Conservation (phyloP, 108 stramenopile genomes). For the Craspedostauros australis region DNA sequence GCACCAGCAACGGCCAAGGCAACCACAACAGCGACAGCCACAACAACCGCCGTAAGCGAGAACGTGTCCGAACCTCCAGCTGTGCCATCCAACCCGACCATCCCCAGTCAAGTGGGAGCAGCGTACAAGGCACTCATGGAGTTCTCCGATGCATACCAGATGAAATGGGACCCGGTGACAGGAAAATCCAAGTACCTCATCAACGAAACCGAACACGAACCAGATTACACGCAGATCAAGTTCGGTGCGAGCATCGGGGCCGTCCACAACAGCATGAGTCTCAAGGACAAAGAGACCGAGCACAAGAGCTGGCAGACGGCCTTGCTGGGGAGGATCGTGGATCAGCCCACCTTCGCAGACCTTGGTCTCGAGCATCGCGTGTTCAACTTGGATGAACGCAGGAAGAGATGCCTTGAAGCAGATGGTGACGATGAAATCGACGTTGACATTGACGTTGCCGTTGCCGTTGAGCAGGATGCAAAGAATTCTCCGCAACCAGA, state of each 20-base stretch:
- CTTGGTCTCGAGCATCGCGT: slow-evolving; percentile 47
- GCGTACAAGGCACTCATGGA: slow-evolving; percentile 11
- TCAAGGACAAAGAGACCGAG: slow-evolving; percentile 45
- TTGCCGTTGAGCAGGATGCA: no score
- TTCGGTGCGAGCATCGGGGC: slow-evolving; percentile 28
- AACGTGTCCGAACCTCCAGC: no score
- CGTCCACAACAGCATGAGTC: slow-evolving; percentile 13
- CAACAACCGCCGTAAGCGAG: no score
- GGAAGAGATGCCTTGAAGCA: slow-evolving; percentile 21
- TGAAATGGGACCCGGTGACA: slow-evolving; percentile 8
- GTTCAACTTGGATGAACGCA: slow-evolving; percentile 56
- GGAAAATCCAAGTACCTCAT: slow-evolving; percentile 15
- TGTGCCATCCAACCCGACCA: no score
- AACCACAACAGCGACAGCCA: neutral
- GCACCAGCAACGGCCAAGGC: neutral
- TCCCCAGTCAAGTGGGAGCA: no score
- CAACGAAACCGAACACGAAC: slow-evolving; percentile 7
- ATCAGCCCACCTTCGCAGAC: slow-evolving; percentile 69
- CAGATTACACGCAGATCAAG: slow-evolving; percentile 22
- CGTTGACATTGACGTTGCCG: no score
- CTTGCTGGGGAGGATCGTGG: slow-evolving; percentile 46
- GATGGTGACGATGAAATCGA: slow-evolving; percentile 12
- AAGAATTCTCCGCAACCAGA: neutral
- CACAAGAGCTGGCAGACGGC: slow-evolving; percentile 58
- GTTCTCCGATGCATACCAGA: slow-evolving; percentile 35